Base-by-base conservation (phyloP, 805 yeast species). In the Candida alai region DNA sequence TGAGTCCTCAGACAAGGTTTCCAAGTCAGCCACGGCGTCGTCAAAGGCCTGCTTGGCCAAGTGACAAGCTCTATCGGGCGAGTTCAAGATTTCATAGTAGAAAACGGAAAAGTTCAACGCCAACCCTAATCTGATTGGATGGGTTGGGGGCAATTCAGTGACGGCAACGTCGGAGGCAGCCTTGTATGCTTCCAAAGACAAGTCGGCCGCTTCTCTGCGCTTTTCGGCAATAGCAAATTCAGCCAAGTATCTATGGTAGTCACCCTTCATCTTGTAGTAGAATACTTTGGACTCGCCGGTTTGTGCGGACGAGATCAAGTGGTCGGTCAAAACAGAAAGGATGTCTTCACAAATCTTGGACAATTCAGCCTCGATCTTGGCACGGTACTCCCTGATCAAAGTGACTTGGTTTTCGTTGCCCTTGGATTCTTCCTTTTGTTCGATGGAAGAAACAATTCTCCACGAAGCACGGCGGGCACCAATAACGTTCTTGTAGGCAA, bases 391-490 rank as follows among this genome's bases (percentile, higher is more conserved):
- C 68, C 90, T 84, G 64, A 90, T 89, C 60, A 89, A 78, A 43
- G 76, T 57, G 43, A 88, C 96, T 70, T 93, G 97, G 49, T 79
- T 71, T 56, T 85, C 94, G 60, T 87, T 86, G 60, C 95, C 96
- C 72, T 89, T 89, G 52, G 88, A 83, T 67, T 89, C 97, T 71
- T 90, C 97, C 72, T 88, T 89, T 70, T 90, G 97, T 69, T 90
- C 98, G 56, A 90, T 90, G 30, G 97, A 87, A 24, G 96, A 88
- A 35, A 93, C 96, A 58, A 93, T 88, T 78, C 98, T 84, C 97
- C 97, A 93, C 29, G 96, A 87, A 40, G 98, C 97, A 73, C 98
- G 89, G 58, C 97, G 88, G 40, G 97, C 96, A 60, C 98, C 98
- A 66, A 90, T 90, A 38, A 90, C 97, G 60, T 90, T 90, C 71